phyloP scores from a whole-genome alignment of 225 moss, liverwort and hornwort species.

The Bryoerythrophyllum caledonicum region DNA sequence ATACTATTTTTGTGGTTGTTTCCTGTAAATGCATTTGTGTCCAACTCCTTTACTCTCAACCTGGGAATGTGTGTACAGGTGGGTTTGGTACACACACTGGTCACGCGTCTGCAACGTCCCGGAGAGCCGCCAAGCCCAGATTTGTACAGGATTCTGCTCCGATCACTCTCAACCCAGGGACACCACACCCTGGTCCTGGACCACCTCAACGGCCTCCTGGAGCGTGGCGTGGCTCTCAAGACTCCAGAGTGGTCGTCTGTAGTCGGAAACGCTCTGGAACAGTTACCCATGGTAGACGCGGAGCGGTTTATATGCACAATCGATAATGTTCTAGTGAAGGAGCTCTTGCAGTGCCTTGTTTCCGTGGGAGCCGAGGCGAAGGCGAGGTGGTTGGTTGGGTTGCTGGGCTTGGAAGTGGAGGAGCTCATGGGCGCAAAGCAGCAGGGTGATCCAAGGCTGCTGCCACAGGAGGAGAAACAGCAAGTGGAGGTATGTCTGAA shows the following conservation, averaged over 20 bases:
- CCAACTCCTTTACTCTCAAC: background rate
- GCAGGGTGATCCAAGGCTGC: slow-evolving; percentile 37
- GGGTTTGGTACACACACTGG: slow-evolving; percentile 28
- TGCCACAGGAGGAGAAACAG: slow-evolving; percentile 29
- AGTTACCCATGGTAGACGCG: slow-evolving; percentile 44
- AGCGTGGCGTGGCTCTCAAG: slow-evolving; percentile 30
- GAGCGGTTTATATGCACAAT: slow-evolving; percentile 38
- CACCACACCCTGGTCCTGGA: slow-evolving; percentile 28
- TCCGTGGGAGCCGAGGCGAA: slow-evolving; percentile 37
- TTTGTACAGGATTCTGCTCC: slow-evolving; percentile 45
- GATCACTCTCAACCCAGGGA: slow-evolving; percentile 28
- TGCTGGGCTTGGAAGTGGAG: slow-evolving; percentile 35
- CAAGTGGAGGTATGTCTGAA: background rate
- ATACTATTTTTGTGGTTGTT: background rate
- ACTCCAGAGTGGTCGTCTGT: slow-evolving; percentile 41
- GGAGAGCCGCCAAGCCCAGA: slow-evolving; percentile 34
- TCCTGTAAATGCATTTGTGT: too few species aligned
- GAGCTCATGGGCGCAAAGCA: background rate
- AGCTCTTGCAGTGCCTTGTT: slow-evolving; percentile 41
- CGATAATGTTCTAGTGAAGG: slow-evolving; percentile 17
- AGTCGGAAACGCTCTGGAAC: slow-evolving; percentile 42
- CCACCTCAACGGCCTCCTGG: slow-evolving; percentile 38
- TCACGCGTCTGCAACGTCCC: slow-evolving; percentile 28
- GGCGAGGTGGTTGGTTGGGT: slow-evolving; percentile 32
- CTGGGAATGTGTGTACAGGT: slow-evolving; percentile 31